Base-by-base conservation (phyloP, 345 rosid genomes). In the Salix exigua region DNA sequence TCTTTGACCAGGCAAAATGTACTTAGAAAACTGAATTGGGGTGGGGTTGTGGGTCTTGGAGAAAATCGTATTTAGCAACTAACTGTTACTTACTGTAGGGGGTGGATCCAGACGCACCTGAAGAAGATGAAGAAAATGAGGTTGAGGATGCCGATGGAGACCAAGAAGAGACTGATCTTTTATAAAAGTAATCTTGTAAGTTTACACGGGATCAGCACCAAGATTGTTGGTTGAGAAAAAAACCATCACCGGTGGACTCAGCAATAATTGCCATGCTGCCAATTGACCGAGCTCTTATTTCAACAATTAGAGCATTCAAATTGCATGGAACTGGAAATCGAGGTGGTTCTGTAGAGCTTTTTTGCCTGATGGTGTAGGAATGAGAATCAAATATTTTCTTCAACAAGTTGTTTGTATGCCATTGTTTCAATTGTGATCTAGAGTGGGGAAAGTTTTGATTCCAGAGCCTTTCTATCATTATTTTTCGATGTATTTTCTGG, bases 41-140 rank as follows among this genome's bases (percentile, higher is more conserved):
- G n/a, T 19, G 26, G 14, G 17, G 16, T 66, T 30, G 42, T 23
- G 16, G 16, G 46, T 7, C 38, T 66, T 46, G 25, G 58, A 5
- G 23, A 1, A 51, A 51, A 5, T 2, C 9, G n/a, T 33, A 48
- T n/a, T 2, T 42, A 19, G 21, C 63, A 53, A 28, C 68, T 48
- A 67, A 76, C 16, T 18, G n/a, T 6, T 68, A 44, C 64, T 72
- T 9, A 21, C 62, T 85, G 83, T 82, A 95, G 99, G 99, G 99
- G 72, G 91, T 96, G 84, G 99, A 96, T 86, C 99, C 99, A 19
- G 98, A 96, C 87, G 99, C 97, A 16, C 91, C 92, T 16, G 99
- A 94, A 76, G 98, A 96, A 72, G 97, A 96, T 62, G 99, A 96
- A 63, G 98, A 93, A 75, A 93, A 96, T 60, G 99, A 96, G 73